Evolutionary conservation across 2,329 filamentous ascomycete species (phyloP).

Genomic region (Aspergillus carbonarius): DNA sequence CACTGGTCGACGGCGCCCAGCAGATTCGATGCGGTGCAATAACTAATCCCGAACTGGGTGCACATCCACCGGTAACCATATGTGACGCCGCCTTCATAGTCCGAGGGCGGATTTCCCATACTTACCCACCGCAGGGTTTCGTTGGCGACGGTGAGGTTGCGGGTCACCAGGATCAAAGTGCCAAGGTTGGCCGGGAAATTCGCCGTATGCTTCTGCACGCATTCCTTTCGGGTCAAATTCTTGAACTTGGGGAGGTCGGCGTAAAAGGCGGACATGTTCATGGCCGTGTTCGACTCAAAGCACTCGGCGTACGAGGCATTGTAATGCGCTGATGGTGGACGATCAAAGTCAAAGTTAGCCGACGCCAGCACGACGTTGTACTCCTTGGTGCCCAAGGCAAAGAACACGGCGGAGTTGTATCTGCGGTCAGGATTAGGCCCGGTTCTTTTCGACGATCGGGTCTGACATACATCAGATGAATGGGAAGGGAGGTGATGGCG

Average conservation of each 20-base stretch:
- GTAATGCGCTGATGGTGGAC: neutral
- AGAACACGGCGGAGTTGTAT: constrained; percentile 9
- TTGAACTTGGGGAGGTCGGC: neutral
- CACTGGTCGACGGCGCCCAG: neutral
- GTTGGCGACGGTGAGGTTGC: neutral
- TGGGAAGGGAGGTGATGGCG: constrained; percentile 12
- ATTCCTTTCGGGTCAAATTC: neutral
- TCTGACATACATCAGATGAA: constrained; percentile 20
- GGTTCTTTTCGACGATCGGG: neutral
- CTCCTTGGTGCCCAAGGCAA: neutral
- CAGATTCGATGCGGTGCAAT: neutral
- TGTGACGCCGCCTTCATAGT: neutral
- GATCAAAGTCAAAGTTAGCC: neutral
- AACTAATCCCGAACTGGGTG: neutral
- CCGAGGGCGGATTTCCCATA: neutral
- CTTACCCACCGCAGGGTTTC: neutral
- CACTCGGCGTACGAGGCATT: neutral
- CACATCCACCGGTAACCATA: neutral
- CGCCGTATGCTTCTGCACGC: neutral
- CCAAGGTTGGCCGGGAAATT: neutral
- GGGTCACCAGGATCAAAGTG: neutral
- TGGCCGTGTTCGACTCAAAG: neutral
- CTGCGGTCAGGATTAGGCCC: neutral
- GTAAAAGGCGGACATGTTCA: neutral
- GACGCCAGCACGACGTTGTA: constrained; percentile 1